These are phyloP conservation scores for Fusarium humuli DNA, from an alignment of 2,329 filamentous ascomycete genomes.

Conservation along the genomic window DNA sequence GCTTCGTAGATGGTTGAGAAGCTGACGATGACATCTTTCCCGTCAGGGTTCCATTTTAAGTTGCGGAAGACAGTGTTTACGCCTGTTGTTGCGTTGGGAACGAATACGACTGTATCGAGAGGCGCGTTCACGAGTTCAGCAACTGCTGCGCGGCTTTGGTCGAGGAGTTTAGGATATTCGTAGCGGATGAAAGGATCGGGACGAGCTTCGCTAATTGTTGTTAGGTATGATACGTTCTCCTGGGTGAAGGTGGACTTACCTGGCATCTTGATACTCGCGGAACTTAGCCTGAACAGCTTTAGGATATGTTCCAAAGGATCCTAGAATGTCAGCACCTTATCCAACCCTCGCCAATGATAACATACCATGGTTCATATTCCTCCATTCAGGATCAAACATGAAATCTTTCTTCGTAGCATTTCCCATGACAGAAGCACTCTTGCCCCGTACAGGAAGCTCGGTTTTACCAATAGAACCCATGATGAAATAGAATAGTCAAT, in stretches of 20 bases:
- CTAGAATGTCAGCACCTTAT: constrained; percentile 51
- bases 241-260: constrained; percentile 29
- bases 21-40: constrained; percentile 81
- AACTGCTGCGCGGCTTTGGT: constrained; percentile 74
- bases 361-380: constrained; percentile 82
- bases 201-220: constrained; percentile 62
- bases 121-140: constrained; percentile 75
- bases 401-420: constrained; percentile 70
- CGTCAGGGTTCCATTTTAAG: constrained; percentile 73
- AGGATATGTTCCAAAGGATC: constrained; percentile 85
- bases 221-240: not conserved
- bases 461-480: constrained; percentile 42
- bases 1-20: constrained; percentile 84
- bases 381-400: constrained; percentile 73
- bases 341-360: not conserved
- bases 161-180: constrained; percentile 70
- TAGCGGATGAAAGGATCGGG: constrained; percentile 84
- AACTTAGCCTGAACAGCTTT: constrained; percentile 68
- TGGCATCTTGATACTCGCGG: constrained; percentile 72
- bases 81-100: constrained; percentile 83
- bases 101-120: constrained; percentile 75
- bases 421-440: constrained; percentile 48
- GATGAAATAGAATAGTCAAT: not conserved
- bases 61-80: constrained; percentile 85
- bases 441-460: constrained; percentile 43